Percentiles rank a stretch among this genome's conserved stretches.
Conservation (phyloP, 768 basidiomycete species). For the Suillus placidus region DNA sequence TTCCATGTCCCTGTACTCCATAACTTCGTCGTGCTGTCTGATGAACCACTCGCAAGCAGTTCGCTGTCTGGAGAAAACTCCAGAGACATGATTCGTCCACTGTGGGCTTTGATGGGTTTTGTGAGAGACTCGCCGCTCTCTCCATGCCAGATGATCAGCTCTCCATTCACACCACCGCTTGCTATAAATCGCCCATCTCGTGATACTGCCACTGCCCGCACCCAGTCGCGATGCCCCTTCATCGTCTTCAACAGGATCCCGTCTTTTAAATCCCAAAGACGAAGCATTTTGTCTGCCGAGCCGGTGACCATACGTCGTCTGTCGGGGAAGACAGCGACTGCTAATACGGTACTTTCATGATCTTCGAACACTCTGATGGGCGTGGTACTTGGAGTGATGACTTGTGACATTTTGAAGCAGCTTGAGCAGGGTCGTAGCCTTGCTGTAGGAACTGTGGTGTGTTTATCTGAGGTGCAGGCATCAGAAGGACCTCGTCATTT, state of each 20-base stretch:
- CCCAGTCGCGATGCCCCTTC: not conserved
- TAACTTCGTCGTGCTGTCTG: not conserved
- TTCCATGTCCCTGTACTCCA: not conserved
- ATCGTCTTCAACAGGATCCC: not conserved
- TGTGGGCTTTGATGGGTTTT: not conserved
- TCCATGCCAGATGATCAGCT: not conserved
- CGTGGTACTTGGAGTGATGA: no score
- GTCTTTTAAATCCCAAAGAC: not conserved
- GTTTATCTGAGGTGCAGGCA: no score
- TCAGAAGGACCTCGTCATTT: no score
- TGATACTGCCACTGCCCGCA: not conserved
- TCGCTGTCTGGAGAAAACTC: not conserved
- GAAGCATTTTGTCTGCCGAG: not conserved
- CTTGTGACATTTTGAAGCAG: no score
- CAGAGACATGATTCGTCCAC: no score
- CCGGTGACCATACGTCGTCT: not conserved
- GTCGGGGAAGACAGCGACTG: not conserved
- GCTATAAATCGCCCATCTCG: no score
- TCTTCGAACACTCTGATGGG: no score
- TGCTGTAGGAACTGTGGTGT: no score
- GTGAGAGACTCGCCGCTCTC: not conserved
- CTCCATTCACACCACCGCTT: no score
- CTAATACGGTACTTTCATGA: not conserved
- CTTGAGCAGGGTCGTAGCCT: no score
- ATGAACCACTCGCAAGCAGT: not conserved